phyloP scores from a whole-genome alignment of 192 early-diverging fungal genomes.

The Phycomyces blakesleeanus region DNA sequence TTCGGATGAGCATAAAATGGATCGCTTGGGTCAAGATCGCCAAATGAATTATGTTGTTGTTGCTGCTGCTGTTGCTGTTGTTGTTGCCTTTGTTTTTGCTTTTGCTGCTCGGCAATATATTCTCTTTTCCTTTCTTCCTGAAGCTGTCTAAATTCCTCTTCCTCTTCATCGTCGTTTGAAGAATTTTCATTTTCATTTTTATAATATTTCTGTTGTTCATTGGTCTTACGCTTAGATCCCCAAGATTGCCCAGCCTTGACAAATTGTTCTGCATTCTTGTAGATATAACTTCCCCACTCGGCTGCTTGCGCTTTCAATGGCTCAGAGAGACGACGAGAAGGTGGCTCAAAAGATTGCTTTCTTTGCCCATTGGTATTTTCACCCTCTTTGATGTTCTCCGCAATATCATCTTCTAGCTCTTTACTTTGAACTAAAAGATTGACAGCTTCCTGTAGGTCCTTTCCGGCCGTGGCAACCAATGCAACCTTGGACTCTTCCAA shows the following conservation, averaged over 20 bases:
- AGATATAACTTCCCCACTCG: not conserved
- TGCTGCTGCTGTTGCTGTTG: not conserved
- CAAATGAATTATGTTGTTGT: not conserved
- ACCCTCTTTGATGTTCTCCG: not conserved
- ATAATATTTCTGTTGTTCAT: not conserved
- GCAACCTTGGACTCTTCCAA: slow-evolving; percentile 8
- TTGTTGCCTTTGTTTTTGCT: not conserved
- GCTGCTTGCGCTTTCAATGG: not conserved
- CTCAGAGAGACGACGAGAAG: not conserved
- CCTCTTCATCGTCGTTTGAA: not conserved
- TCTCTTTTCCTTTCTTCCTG: slow-evolving; percentile 2
- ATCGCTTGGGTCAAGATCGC: not conserved
- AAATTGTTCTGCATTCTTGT: not conserved
- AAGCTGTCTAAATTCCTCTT: not conserved
- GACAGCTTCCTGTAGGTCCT: slow-evolving; percentile 6
- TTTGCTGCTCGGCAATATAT: not conserved
- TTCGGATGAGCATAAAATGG: not conserved
- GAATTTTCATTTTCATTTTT: not conserved
- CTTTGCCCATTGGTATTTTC: not conserved
- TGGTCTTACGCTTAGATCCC: not conserved
- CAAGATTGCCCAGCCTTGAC: too few relatives aligned
- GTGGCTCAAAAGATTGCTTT: not conserved
- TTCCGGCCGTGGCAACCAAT: not conserved
- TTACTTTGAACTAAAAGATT: slow-evolving; percentile 10
- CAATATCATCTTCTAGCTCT: not conserved